Evolutionary conservation across 2,329 filamentous ascomycete species (phyloP), one percentile per base, ranked within the genome.

Genomic region (Xylaria sp.): DNA sequence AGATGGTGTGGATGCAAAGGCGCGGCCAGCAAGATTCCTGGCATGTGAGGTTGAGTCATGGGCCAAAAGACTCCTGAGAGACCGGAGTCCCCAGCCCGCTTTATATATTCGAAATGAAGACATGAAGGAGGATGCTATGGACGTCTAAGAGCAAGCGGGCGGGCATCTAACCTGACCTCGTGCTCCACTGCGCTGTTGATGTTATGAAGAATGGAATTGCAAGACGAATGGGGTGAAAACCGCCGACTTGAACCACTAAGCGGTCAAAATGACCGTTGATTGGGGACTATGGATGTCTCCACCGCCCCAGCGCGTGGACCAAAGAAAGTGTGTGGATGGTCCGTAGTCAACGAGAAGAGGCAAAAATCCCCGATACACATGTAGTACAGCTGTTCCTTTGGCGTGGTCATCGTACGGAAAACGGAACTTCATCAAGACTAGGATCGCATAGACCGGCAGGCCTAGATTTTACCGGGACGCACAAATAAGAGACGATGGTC

Each of bases 181-280:
- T 54, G 53, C 58, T 57, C 65, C 67, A 68, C 65, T 56, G 23
- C 46, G 4, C 30, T 35, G 10, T 16, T 54, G 35, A 35, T 58
- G 55, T 44, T 42, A 42, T 42, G 52, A 34, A 52, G 23, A 16
- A 34, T 19, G 19, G 19, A 57, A 39, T 54, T 18, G 30, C 23
- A 47, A 19, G 44, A 39, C 49, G 6, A 52, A 68, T 18, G 10
- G 42, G 63, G 69, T 63, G 35, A 71, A 71, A 71, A 68, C 68
- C 70, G 69, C 69, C 70, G 69, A 68, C 58, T 34, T 10, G 8
- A 34, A 30, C 55, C 55, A 63, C 60, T 50, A 42, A 30, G 54
- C 39, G 37, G 53, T 47, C 47, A 49, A 52, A 8, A 54, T 30
- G 23, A 53, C 16, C 42, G 10, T n/a, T 47, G n/a, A 35, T 11